Conservation (phyloP, 2,329 filamentous ascomycete genomes). For the Colletotrichum paranaense region DNA sequence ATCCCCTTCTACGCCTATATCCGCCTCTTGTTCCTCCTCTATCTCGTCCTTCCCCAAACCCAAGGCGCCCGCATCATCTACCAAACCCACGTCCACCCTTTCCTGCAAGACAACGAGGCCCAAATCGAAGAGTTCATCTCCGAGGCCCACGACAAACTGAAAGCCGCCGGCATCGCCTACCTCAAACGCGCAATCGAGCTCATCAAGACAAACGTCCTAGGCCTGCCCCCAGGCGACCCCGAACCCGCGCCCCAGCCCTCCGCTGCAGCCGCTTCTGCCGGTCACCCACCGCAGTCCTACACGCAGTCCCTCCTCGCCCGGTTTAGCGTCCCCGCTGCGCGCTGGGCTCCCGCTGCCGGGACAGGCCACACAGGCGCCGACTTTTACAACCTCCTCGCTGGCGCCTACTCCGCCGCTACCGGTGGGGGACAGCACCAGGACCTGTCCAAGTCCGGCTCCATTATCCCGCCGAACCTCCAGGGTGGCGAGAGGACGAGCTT, state of each 20-base stretch:
- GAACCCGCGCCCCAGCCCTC: constrained; percentile 52
- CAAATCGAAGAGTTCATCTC: constrained; percentile 93
- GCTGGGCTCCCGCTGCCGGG: constrained; percentile 62
- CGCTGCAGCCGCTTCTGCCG: constrained; percentile 50
- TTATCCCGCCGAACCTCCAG: constrained; percentile 78
- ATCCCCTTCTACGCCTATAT: constrained; percentile 95
- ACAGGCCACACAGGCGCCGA: constrained; percentile 64
- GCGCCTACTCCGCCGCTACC: constrained; percentile 75
- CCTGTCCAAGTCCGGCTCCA: constrained; percentile 37
- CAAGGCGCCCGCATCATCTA: constrained; percentile 92
- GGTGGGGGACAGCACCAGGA: constrained; percentile 55
- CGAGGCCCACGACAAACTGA: constrained; percentile 81
- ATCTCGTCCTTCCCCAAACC: constrained; percentile 97
- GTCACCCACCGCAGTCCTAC: constrained; percentile 66
- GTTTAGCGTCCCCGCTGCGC: constrained; percentile 83
- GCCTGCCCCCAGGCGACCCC: constrained; percentile 70
- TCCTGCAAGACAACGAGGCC: constrained; percentile 85
- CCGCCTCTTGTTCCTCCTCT: constrained; percentile 87
- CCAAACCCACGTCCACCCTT: constrained; percentile 86
- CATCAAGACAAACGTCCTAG: constrained; percentile 82
- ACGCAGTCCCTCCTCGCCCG: constrained; percentile 85
- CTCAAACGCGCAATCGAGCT: constrained; percentile 77
- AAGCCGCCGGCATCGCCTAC: constrained; percentile 80
- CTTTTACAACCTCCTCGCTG: constrained; percentile 81
- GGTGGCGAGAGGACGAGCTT: constrained; percentile 77